Evolutionary conservation across 352 stramenopile genomes (phyloP).

Genomic region (Phytopythium montanum): DNA sequence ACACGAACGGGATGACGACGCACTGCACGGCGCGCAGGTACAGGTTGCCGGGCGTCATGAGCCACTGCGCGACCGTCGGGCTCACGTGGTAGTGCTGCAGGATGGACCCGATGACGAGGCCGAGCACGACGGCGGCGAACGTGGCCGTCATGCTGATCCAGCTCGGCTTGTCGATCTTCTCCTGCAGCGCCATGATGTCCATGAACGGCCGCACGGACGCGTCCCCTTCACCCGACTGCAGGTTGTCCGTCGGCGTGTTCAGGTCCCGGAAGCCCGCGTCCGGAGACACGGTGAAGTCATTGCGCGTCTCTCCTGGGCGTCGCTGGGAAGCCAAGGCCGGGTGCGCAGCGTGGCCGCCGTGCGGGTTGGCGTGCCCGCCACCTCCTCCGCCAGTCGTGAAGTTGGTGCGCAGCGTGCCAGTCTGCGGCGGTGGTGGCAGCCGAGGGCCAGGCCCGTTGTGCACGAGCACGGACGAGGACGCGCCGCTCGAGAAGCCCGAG

Average conservation of each 20-base stretch:
- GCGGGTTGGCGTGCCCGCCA: too few relatives aligned
- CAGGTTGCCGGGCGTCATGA: slow-evolving; percentile 68
- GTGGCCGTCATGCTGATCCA: slow-evolving; percentile 52
- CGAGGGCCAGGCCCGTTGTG: slow-evolving; percentile 20
- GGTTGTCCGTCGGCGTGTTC: slow-evolving; percentile 29
- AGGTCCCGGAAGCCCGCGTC: slow-evolving; percentile 51
- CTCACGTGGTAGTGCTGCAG: slow-evolving; percentile 54
- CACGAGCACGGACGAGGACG: slow-evolving; percentile 30
- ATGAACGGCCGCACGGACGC: slow-evolving; percentile 23
- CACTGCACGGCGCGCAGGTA: slow-evolving; percentile 76
- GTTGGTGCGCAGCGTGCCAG: slow-evolving; percentile 56
- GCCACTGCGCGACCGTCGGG: slow-evolving; percentile 42
- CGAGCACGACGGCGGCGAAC: slow-evolving; percentile 40
- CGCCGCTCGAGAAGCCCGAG: slow-evolving; percentile 32
- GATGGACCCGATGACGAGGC: slow-evolving; percentile 33
- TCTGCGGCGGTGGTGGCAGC: slow-evolving; percentile 39
- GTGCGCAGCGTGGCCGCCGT: slow-evolving; percentile 1
- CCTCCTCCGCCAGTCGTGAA: slow-evolving; percentile 49
- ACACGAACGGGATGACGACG: slow-evolving; percentile 75
- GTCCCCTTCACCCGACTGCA: slow-evolving; percentile 10
- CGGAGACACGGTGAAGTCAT: slow-evolving; percentile 32
- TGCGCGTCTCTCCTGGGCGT: background rate
- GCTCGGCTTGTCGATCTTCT: slow-evolving; percentile 28
- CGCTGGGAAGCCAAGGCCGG: slow-evolving; percentile 16
- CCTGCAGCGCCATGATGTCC: slow-evolving; percentile 22